These are phyloP conservation scores for Solanum stenotomum DNA, from an alignment of 257 asterid species.

Conservation along the genomic window DNA sequence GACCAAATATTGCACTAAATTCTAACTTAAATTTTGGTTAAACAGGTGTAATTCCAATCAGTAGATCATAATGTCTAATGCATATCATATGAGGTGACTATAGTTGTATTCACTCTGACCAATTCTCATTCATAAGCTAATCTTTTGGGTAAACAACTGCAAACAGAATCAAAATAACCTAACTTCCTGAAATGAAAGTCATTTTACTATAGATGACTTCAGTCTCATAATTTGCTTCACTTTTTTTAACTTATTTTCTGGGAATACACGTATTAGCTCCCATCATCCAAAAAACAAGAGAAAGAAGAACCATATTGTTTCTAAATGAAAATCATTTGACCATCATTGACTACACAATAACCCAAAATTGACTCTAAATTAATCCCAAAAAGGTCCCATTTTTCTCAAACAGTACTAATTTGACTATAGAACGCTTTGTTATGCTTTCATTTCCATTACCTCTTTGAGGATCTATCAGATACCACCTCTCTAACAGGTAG, in stretches of 20 bases:
- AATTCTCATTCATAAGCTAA: neutral
- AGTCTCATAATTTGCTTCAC: neutral
- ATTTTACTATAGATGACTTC: neutral
- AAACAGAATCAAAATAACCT: neutral
- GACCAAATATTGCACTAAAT: neutral
- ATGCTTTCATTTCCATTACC: neutral
- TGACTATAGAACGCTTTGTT: neutral
- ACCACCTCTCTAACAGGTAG: neutral
- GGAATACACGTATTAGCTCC: neutral
- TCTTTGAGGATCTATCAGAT: neutral
- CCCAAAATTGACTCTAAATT: neutral
- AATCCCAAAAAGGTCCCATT: neutral
- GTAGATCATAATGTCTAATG: neutral
- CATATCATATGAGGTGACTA: neutral
- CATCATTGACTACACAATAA: neutral
- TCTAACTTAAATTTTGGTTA: neutral
- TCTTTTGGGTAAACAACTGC: neutral
- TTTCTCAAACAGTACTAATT: neutral
- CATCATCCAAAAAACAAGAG: neutral
- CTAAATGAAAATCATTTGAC: neutral
- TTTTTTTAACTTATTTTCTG: neutral
- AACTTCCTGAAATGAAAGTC: neutral
- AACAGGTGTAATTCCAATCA: neutral
- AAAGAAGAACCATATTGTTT: neutral
- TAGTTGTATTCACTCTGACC: neutral